Base-by-base conservation (phyloP, 1,139 yeast genomes). In the Kodamaea sp. region DNA sequence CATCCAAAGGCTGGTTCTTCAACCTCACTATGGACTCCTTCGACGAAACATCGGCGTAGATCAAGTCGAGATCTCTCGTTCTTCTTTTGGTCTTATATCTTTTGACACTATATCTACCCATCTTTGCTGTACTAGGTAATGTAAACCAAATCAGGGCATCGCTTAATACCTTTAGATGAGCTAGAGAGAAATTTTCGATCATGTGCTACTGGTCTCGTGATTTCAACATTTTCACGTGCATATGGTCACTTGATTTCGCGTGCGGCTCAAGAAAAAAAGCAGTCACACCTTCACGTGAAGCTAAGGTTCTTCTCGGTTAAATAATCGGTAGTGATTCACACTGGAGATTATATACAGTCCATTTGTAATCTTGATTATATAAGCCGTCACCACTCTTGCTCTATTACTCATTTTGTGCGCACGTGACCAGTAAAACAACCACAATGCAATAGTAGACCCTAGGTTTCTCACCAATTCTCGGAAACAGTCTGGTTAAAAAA, bases 61-160 rank as follows among this genome's bases (percentile, higher is more conserved):
- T 83, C 52, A 83, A 78, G 57, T 92, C 98, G 46, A 87, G 67
- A 53, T 89, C 97, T 56, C 89, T 79, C 2, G 85, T 79, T 73
- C 88, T 78, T 72, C 94, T 79, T 61, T 84, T 84, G 5, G 90
- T 83, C 70, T 84, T 84, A 55, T 83, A 84, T 47, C 75, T 57
- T 41, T 69, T 83, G 15, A 84, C 89, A 43, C 90, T 80, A 55
- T 85, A 85, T 68, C 95, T 79, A 38, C 96, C 96, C 96, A 88
- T 88, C 29, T 16, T 39, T 23, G 24, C 11, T 16, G 14, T 22
- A 8, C 14, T 23, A 29, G 15, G 20, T 15, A 29, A n/a, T n/a
- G n/a, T n/a, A n/a, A n/a, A 18, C 21, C 21, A 18, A 18, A 18
- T 18, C 21, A 18, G 9, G 12, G 19, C 7, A 16, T 18, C 21